These are phyloP conservation scores for Leccinum obscurum DNA, from an alignment of 768 basidiomycete genomes.

Conservation along the genomic window DNA sequence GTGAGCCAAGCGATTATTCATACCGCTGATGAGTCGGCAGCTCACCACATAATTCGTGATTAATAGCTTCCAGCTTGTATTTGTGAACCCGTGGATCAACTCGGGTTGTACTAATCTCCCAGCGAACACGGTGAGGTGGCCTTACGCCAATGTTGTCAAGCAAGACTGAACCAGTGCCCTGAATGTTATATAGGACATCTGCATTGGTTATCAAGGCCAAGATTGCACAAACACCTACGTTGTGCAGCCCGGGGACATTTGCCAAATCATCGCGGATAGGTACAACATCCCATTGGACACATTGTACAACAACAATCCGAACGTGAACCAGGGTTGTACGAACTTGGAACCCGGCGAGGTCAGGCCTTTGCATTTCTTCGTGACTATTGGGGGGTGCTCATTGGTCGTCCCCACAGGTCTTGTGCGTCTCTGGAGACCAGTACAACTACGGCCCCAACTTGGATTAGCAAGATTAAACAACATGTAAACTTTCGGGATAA, in stretches of 20 bases:
- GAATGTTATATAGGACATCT: constrained; percentile 39
- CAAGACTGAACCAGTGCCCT: background rate
- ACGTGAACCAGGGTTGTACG: background rate
- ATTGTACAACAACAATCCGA: background rate
- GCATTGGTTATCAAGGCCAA: constrained; percentile 52
- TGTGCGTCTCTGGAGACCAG: background rate
- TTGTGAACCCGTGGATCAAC: constrained; percentile 48
- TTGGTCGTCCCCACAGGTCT: background rate
- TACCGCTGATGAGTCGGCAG: background rate
- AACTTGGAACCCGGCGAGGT: background rate
- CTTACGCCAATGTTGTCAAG: background rate
- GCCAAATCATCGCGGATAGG: background rate
- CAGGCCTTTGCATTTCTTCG: background rate
- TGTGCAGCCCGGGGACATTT: background rate
- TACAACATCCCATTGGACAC: background rate
- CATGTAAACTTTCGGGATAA: background rate
- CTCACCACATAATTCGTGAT: background rate
- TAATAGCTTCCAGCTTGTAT: constrained; percentile 56
- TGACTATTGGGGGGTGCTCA: background rate
- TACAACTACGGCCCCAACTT: background rate
- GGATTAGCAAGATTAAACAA: background rate
- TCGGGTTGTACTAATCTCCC: no score
- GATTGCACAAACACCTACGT: constrained; percentile 44
- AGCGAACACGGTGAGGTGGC: constrained; percentile 25
- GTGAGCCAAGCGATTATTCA: background rate